Conservation (phyloP, 2,329 filamentous ascomycete genomes). For the Dissoconium aciculare region DNA sequence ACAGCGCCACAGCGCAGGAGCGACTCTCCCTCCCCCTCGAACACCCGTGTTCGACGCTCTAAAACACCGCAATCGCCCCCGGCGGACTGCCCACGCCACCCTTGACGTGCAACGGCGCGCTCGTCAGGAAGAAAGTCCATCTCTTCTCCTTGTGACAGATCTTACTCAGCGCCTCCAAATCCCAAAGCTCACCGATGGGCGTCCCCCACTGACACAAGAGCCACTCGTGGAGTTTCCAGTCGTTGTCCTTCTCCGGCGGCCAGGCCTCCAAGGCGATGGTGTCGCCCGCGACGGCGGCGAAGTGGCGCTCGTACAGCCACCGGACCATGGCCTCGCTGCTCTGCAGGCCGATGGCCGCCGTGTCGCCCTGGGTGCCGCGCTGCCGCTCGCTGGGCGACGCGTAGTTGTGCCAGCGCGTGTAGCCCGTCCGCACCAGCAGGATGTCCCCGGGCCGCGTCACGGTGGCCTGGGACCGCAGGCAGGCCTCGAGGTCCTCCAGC, state of each 20-base stretch:
- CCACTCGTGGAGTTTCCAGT: conserved; percentile 23
- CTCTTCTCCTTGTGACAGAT: conserved; percentile 22
- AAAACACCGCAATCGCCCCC: conserved; percentile 23
- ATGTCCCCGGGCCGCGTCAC: conserved; percentile 37
- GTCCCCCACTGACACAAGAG: conserved; percentile 26
- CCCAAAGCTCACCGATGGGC: conserved; percentile 30
- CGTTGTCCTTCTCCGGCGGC: conserved; percentile 13
- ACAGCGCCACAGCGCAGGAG: no score
- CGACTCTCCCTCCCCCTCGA: no score
- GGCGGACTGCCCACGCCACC: conserved; percentile 20
- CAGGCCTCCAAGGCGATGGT: conserved; percentile 23
- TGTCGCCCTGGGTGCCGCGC: conserved; percentile 10
- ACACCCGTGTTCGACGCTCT: no score
- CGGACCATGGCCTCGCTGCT: conserved; percentile 31
- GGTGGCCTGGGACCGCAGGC: conserved; percentile 14
- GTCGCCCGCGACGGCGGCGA: conserved; percentile 25
- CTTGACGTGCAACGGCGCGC: conserved; percentile 26
- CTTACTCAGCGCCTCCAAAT: conserved; percentile 25
- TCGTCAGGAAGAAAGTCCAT: conserved; percentile 30
- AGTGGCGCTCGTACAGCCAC: conserved; percentile 34
- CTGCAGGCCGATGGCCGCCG: conserved; percentile 26
- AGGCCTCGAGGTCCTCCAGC: conserved; percentile 27
- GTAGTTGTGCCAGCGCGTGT: conserved; percentile 18
- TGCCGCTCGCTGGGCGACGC: conserved; percentile 9
- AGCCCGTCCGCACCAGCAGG: conserved; percentile 39